These are phyloP conservation scores for Salix koriyanagi DNA, from an alignment of 345 rosid genomes.

Conservation along the genomic window DNA sequence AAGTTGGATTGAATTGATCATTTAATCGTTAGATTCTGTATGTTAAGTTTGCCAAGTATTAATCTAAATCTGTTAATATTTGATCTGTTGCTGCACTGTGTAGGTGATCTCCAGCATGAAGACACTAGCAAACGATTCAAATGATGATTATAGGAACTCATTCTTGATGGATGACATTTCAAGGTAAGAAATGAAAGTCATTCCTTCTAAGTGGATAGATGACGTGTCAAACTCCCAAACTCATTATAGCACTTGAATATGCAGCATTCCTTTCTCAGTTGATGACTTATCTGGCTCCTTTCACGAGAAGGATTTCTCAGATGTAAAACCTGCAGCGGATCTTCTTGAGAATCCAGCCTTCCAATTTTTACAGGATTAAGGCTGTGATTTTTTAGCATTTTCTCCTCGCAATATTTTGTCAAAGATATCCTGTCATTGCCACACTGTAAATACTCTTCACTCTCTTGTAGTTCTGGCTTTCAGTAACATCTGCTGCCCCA, in stretches of 20 bases:
- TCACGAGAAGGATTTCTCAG: slow-evolving; percentile 24
- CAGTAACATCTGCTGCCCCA: slow-evolving; percentile 25
- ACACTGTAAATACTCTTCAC: slow-evolving; percentile 23
- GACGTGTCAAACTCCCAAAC: not conserved
- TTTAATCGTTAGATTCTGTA: not conserved
- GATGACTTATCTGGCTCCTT: slow-evolving; percentile 18
- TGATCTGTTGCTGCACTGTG: not conserved
- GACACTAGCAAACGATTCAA: slow-evolving; percentile 8
- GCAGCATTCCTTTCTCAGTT: slow-evolving; percentile 32
- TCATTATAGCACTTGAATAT: not conserved
- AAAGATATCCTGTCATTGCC: slow-evolving; percentile 4
- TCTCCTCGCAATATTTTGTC: not conserved
- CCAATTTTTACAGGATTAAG: slow-evolving; percentile 30
- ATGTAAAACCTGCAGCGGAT: slow-evolving; percentile 20
- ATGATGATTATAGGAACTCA: slow-evolving; percentile 1
- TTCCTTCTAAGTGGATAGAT: not conserved
- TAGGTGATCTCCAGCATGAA: slow-evolving; percentile 26
- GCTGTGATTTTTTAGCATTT: slow-evolving; percentile 8
- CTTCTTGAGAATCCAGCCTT: slow-evolving; percentile 26
- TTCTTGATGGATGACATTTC: slow-evolving; percentile 24
- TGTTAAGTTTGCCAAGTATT: not conserved
- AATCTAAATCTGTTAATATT: not conserved
- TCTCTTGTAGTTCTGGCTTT: not conserved
- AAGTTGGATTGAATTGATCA: slow-evolving; percentile 8
- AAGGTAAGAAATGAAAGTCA: slow-evolving; percentile 12